Evolutionary conservation across 352 stramenopile genomes (phyloP).

Genomic region (Phytophthora megakarya): DNA sequence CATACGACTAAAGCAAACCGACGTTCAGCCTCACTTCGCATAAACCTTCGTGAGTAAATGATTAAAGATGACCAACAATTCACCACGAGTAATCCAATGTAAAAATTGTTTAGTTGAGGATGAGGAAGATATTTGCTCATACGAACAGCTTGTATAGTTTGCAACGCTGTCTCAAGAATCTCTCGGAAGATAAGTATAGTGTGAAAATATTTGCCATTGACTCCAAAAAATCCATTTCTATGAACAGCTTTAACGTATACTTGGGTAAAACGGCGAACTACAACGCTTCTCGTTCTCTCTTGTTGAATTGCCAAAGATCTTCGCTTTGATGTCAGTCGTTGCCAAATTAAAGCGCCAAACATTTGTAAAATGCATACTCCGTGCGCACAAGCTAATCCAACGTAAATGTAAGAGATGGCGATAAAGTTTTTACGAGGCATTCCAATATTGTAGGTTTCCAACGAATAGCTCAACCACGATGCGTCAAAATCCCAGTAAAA

Average conservation of each 20-base stretch:
- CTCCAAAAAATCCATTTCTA: conserved; percentile 16
- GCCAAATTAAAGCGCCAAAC: background rate
- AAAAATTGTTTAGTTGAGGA: conserved; percentile 36
- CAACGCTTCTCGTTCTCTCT: background rate
- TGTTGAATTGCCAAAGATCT: too few species aligned
- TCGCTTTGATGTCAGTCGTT: background rate
- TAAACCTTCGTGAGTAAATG: conserved; percentile 25
- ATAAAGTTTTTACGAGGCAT: conserved; percentile 28
- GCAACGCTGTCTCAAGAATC: conserved; percentile 26
- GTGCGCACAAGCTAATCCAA: conserved; percentile 26
- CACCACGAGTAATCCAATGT: conserved; percentile 28
- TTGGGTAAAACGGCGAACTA: background rate
- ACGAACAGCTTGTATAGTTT: conserved; percentile 26
- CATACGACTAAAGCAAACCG: conserved; percentile 24
- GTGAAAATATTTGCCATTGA: conserved; percentile 33
- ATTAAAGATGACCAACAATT: conserved; percentile 37
- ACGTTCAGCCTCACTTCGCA: conserved; percentile 14
- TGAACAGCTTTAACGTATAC: background rate
- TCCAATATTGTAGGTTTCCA: conserved; percentile 29
- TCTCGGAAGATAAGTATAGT: conserved; percentile 24
- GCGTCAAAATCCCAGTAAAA: conserved; percentile 34
- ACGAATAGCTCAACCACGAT: conserved; percentile 22
- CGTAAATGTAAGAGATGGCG: conserved; percentile 28
- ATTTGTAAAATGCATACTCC: conserved; percentile 19
- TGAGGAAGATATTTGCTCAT: conserved; percentile 34